phyloP scores from a whole-genome alignment of 306 rosid genomes.

The Oemleria cerasiformis region DNA sequence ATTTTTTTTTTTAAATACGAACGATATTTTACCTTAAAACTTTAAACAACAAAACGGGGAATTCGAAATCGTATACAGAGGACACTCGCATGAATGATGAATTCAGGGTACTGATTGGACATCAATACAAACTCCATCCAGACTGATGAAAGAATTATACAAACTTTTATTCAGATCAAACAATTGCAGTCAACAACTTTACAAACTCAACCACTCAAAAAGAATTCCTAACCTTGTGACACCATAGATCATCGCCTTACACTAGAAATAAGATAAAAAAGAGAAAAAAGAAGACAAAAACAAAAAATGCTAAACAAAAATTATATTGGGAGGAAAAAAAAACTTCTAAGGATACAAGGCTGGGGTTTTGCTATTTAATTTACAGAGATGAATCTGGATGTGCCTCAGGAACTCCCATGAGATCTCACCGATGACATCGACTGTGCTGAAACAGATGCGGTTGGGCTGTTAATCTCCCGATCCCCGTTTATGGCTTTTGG shows the following conservation, averaged over 20 bases:
- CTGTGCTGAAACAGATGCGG: conserved; percentile 95
- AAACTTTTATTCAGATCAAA: conserved; percentile 30
- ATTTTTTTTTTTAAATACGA: too few species aligned
- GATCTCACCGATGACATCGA: conserved; percentile 92
- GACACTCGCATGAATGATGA: too few species aligned
- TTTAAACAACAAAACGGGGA: too few species aligned
- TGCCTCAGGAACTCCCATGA: conserved; percentile 71
- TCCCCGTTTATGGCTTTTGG: conserved; percentile 82
- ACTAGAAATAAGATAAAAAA: conserved; percentile 10
- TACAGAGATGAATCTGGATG: conserved; percentile 35
- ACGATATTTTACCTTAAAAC: too few species aligned
- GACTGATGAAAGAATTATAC: conserved; percentile 22
- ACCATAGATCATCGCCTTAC: conserved; percentile 18
- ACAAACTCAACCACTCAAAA: conserved; percentile 35
- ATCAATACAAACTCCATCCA: not conserved
- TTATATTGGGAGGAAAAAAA: not conserved
- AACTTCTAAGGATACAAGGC: conserved; percentile 23
- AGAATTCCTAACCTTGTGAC: conserved; percentile 27
- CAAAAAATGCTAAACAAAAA: conserved; percentile 20
- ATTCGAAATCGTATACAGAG: too few species aligned
- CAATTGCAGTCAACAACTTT: conserved; percentile 43
- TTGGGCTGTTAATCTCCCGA: conserved; percentile 85
- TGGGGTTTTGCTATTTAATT: conserved; percentile 29
- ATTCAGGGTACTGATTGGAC: not conserved
- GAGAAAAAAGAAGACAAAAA: not conserved